These are phyloP conservation scores for Penicillium sumatraense DNA, from an alignment of 2,329 filamentous ascomycete species.

Conservation along the genomic window DNA sequence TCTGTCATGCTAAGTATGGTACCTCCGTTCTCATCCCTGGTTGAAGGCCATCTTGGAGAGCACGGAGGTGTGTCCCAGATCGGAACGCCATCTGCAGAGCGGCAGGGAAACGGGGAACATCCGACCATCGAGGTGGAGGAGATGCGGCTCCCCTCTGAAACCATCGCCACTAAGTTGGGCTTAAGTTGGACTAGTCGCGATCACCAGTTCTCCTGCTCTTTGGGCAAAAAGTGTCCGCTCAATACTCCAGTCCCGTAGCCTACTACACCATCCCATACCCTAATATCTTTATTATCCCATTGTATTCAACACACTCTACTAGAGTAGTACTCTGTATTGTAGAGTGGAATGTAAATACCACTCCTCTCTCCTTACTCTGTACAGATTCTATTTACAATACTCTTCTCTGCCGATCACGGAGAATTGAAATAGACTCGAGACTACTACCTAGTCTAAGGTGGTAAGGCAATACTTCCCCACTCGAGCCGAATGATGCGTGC, in stretches of 20 bases:
- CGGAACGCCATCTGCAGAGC: neutral
- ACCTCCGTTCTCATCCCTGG: neutral
- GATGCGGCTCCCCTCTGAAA: neutral
- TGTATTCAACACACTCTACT: too few species aligned
- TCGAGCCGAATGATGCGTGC: conserved; percentile 3
- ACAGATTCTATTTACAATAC: too few species aligned
- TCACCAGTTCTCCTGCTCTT: conserved; percentile 2
- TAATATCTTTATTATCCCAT: too few species aligned
- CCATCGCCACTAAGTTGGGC: conserved; percentile 5
- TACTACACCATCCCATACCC: too few species aligned
- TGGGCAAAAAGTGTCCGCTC: conserved; percentile 1
- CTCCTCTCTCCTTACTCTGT: too few species aligned
- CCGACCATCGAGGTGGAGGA: neutral
- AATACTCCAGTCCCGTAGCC: too few species aligned
- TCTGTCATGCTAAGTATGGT: neutral
- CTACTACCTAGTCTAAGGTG: too few species aligned
- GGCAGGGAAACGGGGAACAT: neutral
- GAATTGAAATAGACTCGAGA: conserved; percentile 20
- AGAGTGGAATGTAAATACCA: too few species aligned
- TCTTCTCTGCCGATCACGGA: conserved; percentile 17
- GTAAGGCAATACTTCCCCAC: conserved; percentile 17
- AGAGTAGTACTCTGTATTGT: too few species aligned
- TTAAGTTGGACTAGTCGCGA: too few species aligned
- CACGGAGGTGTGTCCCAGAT: neutral
- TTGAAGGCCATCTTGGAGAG: too few species aligned